A percentile compares a stretch with the other conserved stretches of the same genome.
phyloP scores from a whole-genome alignment of 2,329 filamentous ascomycete genomes.

The Ophiostoma angusticollis region DNA sequence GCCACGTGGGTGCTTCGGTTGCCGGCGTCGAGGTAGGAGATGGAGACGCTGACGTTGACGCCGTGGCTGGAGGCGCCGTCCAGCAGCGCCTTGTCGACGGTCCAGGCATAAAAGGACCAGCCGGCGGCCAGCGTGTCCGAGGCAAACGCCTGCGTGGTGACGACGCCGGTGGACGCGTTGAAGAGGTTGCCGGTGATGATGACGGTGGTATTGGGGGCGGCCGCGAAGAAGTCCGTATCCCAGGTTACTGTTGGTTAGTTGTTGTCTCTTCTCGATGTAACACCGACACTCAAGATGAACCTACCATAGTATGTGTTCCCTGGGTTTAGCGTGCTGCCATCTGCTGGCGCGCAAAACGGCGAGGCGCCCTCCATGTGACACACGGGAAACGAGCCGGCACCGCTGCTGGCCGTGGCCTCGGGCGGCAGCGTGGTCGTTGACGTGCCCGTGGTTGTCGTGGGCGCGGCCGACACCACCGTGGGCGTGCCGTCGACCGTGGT shows the following conservation, averaged over 20 bases:
- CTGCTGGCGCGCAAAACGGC: slow-evolving; percentile 39
- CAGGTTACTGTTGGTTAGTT: slow-evolving; percentile 34
- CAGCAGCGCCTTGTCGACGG: slow-evolving; percentile 27
- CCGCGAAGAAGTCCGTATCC: slow-evolving; percentile 39
- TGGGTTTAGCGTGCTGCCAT: slow-evolving; percentile 30
- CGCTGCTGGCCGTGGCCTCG: slow-evolving; percentile 30
- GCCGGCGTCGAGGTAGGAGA: slow-evolving; percentile 27
- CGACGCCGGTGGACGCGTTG: slow-evolving; percentile 23
- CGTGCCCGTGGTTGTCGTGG: slow-evolving; percentile 23
- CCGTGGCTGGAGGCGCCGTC: slow-evolving; percentile 18
- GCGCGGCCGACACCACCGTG: slow-evolving; percentile 24
- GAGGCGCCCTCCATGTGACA: slow-evolving; percentile 36
- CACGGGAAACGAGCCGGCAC: slow-evolving; percentile 34
- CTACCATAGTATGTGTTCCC: slow-evolving; percentile 39
- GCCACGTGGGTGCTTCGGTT: slow-evolving; percentile 20
- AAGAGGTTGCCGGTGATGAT: slow-evolving; percentile 26
- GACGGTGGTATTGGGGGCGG: slow-evolving; percentile 26
- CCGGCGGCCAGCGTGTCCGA: slow-evolving; percentile 24
- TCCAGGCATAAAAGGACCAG: slow-evolving; percentile 37
- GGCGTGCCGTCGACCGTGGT: slow-evolving; percentile 35
- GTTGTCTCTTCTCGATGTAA: background rate
- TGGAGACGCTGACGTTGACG: slow-evolving; percentile 36
- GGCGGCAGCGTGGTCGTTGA: slow-evolving; percentile 27
- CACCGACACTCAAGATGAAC: slow-evolving; percentile 7
- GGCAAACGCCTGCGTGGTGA: slow-evolving; percentile 21